A percentile compares a stretch with the other conserved stretches of the same genome.
Conservation (phyloP, 2,329 filamentous ascomycete species). For the Rutstroemia sp. region DNA sequence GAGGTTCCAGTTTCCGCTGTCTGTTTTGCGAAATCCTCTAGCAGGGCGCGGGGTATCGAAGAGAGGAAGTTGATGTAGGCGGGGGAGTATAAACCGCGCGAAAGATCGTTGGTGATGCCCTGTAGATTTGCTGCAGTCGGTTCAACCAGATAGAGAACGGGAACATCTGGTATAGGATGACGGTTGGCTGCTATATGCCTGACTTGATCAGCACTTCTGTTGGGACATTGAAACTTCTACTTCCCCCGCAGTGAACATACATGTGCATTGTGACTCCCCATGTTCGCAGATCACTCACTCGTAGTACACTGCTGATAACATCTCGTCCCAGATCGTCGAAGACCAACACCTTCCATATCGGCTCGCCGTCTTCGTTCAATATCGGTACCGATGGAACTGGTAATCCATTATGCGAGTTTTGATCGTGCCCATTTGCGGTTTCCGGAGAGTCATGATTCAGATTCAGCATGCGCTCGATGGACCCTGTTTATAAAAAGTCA, state of each 20-base stretch:
- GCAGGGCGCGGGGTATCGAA: conserved; percentile 78
- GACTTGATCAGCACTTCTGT: conserved; percentile 19
- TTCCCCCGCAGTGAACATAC: conserved; percentile 40
- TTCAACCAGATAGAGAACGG: conserved; percentile 93
- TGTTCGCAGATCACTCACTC: conserved; percentile 84
- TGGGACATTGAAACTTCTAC: conserved; percentile 1
- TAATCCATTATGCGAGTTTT: conserved; percentile 51
- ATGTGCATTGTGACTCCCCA: conserved; percentile 97
- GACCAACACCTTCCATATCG: conserved; percentile 95
- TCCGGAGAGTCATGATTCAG: conserved; percentile 66
- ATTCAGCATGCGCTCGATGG: conserved; percentile 92
- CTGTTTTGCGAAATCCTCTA: conserved; percentile 91
- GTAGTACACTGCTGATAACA: conserved; percentile 92
- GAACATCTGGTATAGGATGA: conserved; percentile 91
- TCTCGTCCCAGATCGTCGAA: conserved; percentile 89
- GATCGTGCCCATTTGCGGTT: conserved; percentile 49
- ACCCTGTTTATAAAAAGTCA: conserved; percentile 47
- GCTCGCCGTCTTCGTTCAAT: conserved; percentile 78
- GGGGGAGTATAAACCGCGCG: conserved; percentile 81
- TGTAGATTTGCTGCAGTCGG: conserved; percentile 76
- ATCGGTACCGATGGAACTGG: conserved; percentile 68
- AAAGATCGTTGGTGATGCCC: conserved; percentile 75
- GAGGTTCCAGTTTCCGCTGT: conserved; percentile 78
- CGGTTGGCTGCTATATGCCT: conserved; percentile 76
- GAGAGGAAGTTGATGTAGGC: conserved; percentile 97